A percentile compares a stretch with the other conserved stretches of the same genome.
Evolutionary conservation across 2,329 filamentous ascomycete genomes (phyloP).

Genomic region (Pestalotiopsis sp.): DNA sequence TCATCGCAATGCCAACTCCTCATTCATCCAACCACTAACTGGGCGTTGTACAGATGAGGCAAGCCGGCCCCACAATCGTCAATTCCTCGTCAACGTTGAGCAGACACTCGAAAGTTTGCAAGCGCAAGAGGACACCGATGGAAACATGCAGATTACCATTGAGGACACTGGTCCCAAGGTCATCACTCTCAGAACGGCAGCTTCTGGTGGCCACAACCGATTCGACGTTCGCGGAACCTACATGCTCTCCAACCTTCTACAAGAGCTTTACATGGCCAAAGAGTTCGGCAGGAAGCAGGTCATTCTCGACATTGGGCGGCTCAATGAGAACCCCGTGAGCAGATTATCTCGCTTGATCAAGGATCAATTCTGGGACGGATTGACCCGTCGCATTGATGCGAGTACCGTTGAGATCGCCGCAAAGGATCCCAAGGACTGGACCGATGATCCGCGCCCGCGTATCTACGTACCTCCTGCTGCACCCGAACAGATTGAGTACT

Average conservation of each 20-base stretch:
- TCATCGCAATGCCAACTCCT: not conserved
- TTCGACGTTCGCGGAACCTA: constrained; percentile 95
- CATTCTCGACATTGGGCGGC: constrained; percentile 83
- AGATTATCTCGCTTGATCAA: constrained; percentile 84
- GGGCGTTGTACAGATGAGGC: constrained; percentile 65
- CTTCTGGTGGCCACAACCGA: constrained; percentile 82
- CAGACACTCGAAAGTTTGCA: constrained; percentile 78
- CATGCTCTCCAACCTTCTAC: constrained; percentile 93
- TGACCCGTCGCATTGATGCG: constrained; percentile 89
- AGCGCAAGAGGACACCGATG: constrained; percentile 88
- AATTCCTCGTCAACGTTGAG: constrained; percentile 87
- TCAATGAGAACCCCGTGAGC: constrained; percentile 95
- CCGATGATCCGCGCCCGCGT: constrained; percentile 80
- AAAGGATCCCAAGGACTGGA: constrained; percentile 94
- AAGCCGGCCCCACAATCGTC: constrained; percentile 65
- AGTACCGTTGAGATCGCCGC: constrained; percentile 86
- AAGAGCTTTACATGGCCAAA: constrained; percentile 91
- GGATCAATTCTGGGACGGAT: constrained; percentile 88
- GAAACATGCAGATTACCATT: constrained; percentile 96
- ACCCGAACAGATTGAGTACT: constrained; percentile 89
- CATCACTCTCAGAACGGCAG: constrained; percentile 80
- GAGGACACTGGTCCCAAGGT: constrained; percentile 95
- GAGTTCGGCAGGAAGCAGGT: constrained; percentile 89
- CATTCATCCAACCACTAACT: not conserved
- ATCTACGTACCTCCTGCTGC: constrained; percentile 88